Evolutionary conservation across 768 basidiomycete species (phyloP), one percentile per base, ranked within the genome.

Genomic region (Hortiboletus campestris): DNA sequence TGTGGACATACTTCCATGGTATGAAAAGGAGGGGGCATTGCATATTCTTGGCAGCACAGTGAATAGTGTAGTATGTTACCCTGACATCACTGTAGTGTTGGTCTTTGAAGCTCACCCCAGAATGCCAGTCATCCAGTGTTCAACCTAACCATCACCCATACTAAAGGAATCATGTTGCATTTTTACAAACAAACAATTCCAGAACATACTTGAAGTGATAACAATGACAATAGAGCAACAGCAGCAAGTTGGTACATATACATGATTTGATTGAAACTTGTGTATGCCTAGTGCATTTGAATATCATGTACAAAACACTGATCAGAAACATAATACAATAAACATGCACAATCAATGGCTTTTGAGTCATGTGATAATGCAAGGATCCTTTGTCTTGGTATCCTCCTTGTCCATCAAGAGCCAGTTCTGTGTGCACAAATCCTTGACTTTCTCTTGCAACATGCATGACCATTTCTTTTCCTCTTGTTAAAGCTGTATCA

Each of bases 101-200:
- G 11, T 2, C 14, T 19, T 34, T 55, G 6, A 56, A 17, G 36
- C n/a, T 40, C 3, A 11, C 16, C 13, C 7, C 56, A 92, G 89
- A 94, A 94, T 63, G 88, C 90, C 7, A 89, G 88, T 0, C 88
- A 90, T 57, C 91, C 91, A 0, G 57, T 92, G 14, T 87, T 91
- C 71, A 89, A 91, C 59, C 70, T 93, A 45, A 86, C 89, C 0
- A 74, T 84, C 4, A 84, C 89, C 0, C 84, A 91, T 59, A 70
- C 82, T 4, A 80, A 86, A 59, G 80, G 67, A 0, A 78, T 92
- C 19, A 84, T 92, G 82, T 74, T 78, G 12, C 76, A 89, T 69
- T 92, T 91, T 64, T 92, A 92, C 68, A 74, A 76, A 3, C 89
- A 91, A 57, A 70, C 57, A 0, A 58, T 83, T 28, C 81, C 81